A percentile compares a stretch with the other conserved stretches of the same genome.
These are phyloP conservation scores for Plasmodium inui DNA, from an alignment of 169 alveolate genomes.

Conservation along the genomic window DNA sequence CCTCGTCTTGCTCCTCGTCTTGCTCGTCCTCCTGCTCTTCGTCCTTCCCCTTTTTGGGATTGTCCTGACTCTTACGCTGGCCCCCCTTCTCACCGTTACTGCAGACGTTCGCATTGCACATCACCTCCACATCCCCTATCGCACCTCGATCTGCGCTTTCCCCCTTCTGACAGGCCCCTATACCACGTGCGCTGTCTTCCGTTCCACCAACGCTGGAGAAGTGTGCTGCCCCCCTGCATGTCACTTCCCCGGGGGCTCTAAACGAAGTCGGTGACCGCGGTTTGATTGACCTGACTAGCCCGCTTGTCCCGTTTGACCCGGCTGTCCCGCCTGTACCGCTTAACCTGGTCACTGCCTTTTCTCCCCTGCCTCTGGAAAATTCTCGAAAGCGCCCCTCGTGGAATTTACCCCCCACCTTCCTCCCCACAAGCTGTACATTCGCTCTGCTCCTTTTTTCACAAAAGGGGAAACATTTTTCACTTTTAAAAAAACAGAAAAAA, in stretches of 20 bases:
- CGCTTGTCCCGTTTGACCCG: neutral
- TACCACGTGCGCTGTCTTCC: neutral
- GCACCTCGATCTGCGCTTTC: neutral
- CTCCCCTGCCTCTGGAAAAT: neutral
- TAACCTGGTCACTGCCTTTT: neutral
- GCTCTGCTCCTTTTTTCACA: neutral
- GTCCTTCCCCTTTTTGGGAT: neutral
- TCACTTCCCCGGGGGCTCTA: neutral
- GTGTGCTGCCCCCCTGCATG: neutral
- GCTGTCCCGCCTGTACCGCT: neutral
- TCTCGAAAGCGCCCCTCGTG: neutral
- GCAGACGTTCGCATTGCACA: neutral
- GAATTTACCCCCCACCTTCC: neutral
- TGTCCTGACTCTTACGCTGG: neutral
- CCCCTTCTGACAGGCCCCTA: neutral
- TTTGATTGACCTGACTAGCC: neutral
- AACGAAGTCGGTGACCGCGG: neutral
- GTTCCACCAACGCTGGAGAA: neutral
- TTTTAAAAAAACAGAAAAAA: conserved; percentile 3
- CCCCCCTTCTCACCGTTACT: neutral
- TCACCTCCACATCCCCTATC: neutral
- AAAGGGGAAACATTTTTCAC: conserved; percentile 6
- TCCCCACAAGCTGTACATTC: neutral
- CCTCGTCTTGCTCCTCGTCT: neutral
- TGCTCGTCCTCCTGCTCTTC: neutral